Base-by-base conservation (phyloP, 495 filamentous ascomycete species). In the Podospora conica region DNA sequence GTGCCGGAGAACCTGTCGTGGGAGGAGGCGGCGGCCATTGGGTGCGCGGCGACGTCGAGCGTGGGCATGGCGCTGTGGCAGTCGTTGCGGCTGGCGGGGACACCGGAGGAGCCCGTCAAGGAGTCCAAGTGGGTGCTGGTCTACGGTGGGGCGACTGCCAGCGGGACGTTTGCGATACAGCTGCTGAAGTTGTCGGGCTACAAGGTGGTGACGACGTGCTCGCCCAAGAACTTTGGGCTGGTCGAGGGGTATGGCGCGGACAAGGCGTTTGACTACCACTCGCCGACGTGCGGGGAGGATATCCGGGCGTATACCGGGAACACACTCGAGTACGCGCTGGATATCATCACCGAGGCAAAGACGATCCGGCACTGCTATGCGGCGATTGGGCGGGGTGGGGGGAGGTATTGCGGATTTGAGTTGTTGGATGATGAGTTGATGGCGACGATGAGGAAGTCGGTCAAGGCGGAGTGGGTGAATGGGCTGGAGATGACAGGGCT, bases 151-250 rank as follows among this genome's bases (percentile, higher is more conserved):
- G 53, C 31, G 53, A 57, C 55, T 22, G 65, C 65, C 1, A 66
- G 58, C 6, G 65, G 65, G 20, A 62, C 53, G 11, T 25, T 66
- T 20, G 65, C 65, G 3, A 60, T 62, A 4, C 65, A 66, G 58
- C 23, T 53, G 18, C 48, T 58, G 0, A 33, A 40, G 9, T 48
- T 55, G 15, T 66, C 57, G 3, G 64, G 57, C 4, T 27, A n/a
- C 10, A 48, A 2, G 10, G 56, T 58, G 53, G 20, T 66, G 27
- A 60, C 59, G 12, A 66, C 65, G 1, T 66, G 58, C 65, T 66
- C 65, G 31, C 65, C 65, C 1, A 9, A 12, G 15, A 61, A 62
- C 28, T 58, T 57, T 28, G 27, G 24, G n/a, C 28, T 61, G 3
- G 25, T 57, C 58, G 57, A 66, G 27, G 56, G 58, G 24, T 53